Conservation (phyloP, 2,329 filamentous ascomycete species). For the Boeremia exigua region DNA sequence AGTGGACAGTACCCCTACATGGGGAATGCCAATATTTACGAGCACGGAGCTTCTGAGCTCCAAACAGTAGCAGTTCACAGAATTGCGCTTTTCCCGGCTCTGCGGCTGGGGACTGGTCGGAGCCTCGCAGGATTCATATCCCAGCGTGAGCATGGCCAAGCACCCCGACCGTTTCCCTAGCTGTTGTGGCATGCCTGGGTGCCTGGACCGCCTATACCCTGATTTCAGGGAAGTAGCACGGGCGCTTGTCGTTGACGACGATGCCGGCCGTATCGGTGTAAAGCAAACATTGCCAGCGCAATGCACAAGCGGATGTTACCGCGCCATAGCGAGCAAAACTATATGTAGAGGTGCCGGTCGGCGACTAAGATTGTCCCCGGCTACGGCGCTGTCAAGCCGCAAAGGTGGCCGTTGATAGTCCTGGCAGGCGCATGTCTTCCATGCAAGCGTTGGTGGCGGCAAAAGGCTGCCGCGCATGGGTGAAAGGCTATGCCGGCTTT, state of each 20-base stretch:
- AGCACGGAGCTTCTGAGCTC: constrained; percentile 41
- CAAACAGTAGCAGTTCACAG: constrained; percentile 37
- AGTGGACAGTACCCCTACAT: constrained; percentile 44
- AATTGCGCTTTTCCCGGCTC: constrained; percentile 44
- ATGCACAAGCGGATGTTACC: constrained; percentile 17
- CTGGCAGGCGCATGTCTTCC: constrained; percentile 23
- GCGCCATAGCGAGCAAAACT: background rate
- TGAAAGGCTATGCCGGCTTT: constrained; percentile 29
- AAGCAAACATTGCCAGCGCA: constrained; percentile 1
- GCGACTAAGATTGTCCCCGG: constrained; percentile 8
- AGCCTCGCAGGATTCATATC: constrained; percentile 47
- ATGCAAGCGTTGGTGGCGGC: constrained; percentile 41
- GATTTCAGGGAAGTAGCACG: constrained; percentile 26
- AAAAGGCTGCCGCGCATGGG: constrained; percentile 31
- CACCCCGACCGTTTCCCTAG: constrained; percentile 46
- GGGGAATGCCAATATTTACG: constrained; percentile 43
- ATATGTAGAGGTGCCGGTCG: constrained; percentile 6
- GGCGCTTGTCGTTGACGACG: constrained; percentile 26
- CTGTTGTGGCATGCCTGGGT: constrained; percentile 35
- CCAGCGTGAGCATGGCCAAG: constrained; percentile 42
- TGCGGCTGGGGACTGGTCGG: constrained; percentile 46
- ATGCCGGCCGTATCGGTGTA: constrained; percentile 3
- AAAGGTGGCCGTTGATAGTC: constrained; percentile 22
- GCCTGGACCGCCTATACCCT: constrained; percentile 36
- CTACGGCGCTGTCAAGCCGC: constrained; percentile 23